These are phyloP conservation scores for Coemansia sp. DNA, from an alignment of 192 early-diverging fungal genomes.

Conservation along the genomic window DNA sequence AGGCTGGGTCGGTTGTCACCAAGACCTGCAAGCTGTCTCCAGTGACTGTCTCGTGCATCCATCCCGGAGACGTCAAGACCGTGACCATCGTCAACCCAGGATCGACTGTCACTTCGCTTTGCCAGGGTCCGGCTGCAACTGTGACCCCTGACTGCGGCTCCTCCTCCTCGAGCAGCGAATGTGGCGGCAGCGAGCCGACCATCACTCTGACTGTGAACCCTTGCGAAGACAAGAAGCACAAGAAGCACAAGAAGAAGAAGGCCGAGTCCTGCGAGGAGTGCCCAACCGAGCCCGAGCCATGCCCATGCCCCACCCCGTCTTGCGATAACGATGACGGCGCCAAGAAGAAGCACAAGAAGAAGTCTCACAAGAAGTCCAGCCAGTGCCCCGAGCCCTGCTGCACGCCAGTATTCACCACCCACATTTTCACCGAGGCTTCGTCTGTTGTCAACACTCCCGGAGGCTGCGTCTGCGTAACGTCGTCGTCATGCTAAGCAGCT, in stretches of 20 bases:
- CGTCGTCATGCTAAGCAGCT: conserved; percentile 15
- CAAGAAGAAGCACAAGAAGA: conserved; percentile 25
- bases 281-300: conserved; percentile 14
- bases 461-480: conserved; percentile 37
- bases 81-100: conserved; percentile 49
- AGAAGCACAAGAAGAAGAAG: conserved; percentile 27
- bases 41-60: conserved; percentile 44
- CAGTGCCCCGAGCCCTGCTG: conserved; percentile 19
- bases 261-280: conserved; percentile 10
- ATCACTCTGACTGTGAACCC: conserved; percentile 50
- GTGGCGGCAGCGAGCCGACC: conserved; percentile 31
- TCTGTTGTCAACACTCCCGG: conserved; percentile 43
- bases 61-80: conserved; percentile 43
- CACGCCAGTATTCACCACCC: conserved; percentile 44
- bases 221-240: conserved; percentile 33
- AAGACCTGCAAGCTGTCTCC: conserved; percentile 51
- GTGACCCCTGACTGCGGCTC: conserved; percentile 17
- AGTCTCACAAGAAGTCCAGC: conserved; percentile 16
- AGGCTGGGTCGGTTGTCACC: conserved; percentile 25
- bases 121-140: conserved; percentile 29
- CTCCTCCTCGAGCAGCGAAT: background rate
- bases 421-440: conserved; percentile 50
- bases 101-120: conserved; percentile 29
- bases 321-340: conserved; percentile 12
- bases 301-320: conserved; percentile 10